These are phyloP conservation scores for Schrenkiella parvula DNA, from an alignment of 345 rosid genomes.

Conservation along the genomic window DNA sequence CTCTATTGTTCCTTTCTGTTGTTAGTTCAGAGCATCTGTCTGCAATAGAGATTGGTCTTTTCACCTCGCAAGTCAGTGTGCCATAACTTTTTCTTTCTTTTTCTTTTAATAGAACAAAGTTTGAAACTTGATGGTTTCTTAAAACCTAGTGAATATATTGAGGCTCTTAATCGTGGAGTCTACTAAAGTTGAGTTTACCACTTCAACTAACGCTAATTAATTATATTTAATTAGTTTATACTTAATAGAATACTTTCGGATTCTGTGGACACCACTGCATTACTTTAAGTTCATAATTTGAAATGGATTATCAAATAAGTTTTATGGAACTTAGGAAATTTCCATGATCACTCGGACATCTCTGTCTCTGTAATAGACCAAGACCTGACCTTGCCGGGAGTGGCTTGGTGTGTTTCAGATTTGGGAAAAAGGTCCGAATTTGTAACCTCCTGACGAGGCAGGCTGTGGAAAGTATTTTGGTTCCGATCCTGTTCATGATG, in stretches of 20 bases:
- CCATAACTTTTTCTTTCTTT: neutral
- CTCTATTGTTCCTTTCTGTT: constrained; percentile 12
- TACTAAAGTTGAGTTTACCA: neutral
- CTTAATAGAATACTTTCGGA: neutral
- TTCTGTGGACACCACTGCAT: neutral
- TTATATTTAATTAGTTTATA: too few relatives aligned
- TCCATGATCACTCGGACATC: too few relatives aligned
- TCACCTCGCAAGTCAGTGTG: neutral
- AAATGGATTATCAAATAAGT: too few relatives aligned
- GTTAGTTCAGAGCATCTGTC: constrained; percentile 16
- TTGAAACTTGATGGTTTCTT: neutral
- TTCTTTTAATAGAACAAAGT: neutral
- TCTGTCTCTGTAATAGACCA: too few relatives aligned
- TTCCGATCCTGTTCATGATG: neutral
- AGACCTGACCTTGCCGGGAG: too few relatives aligned
- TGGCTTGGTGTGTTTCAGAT: too few relatives aligned
- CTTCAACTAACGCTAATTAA: neutral
- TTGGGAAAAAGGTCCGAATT: too few relatives aligned
- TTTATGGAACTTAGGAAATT: too few relatives aligned
- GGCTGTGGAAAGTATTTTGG: neutral
- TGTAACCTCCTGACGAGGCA: too few relatives aligned
- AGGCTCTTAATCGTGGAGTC: neutral
- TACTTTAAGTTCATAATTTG: neutral
- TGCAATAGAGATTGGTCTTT: constrained; percentile 9
- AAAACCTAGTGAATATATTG: neutral